Percentiles rank a stretch among this genome's conserved stretches.
phyloP scores from a whole-genome alignment of 78 protist genomes.

The Dictyostelium citrinum region DNA sequence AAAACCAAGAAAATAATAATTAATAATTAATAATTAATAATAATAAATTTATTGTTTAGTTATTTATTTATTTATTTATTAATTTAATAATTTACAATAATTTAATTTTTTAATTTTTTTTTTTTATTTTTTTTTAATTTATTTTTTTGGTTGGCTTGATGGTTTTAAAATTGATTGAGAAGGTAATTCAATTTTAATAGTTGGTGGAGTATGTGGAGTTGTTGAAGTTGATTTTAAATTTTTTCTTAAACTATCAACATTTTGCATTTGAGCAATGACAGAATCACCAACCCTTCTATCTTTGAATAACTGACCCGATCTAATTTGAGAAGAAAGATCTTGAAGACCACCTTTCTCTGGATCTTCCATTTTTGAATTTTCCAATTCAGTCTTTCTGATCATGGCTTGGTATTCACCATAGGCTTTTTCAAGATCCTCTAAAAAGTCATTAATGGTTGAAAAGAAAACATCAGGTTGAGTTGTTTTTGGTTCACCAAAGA shows the following conservation, averaged over 20 bases:
- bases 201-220: not conserved
- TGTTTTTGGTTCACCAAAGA: constrained; percentile 30
- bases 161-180: constrained; percentile 57
- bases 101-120: not conserved
- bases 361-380: constrained; percentile 23
- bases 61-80: too few species aligned
- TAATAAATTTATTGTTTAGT: too few species aligned
- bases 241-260: not conserved
- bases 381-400: not conserved
- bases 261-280: constrained; percentile 12
- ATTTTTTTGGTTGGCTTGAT: not conserved
- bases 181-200: not conserved
- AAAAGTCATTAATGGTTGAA: constrained; percentile 9
- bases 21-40: not conserved
- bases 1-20: not conserved
- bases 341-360: constrained; percentile 71
- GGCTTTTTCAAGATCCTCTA: constrained; percentile 54
- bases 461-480: constrained; percentile 52
- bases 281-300: constrained; percentile 12
- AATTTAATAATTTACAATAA: too few species aligned
- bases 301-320: constrained; percentile 46
- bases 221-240: not conserved
- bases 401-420: constrained; percentile 17
- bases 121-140: not conserved
- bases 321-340: constrained; percentile 29